phyloP scores from a whole-genome alignment of 805 yeast genomes.

The Ascoidea asiatica region DNA sequence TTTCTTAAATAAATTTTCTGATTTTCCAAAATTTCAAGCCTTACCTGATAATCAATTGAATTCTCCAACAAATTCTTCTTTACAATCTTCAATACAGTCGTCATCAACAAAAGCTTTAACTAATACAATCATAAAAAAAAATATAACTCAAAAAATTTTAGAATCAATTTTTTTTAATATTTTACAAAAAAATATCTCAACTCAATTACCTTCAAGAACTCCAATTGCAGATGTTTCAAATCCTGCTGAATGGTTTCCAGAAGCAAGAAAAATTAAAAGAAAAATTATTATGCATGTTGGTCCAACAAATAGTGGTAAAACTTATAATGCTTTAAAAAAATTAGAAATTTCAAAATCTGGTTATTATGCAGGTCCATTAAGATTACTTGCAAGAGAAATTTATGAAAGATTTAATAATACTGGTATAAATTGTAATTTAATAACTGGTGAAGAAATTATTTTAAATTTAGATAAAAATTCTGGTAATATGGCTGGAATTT shows the following conservation, averaged over 20 bases:
- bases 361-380: constrained; percentile 86
- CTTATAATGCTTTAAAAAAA: constrained; percentile 65
- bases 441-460: constrained; percentile 93
- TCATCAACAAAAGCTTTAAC: no score
- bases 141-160: neutral
- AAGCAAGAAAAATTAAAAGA: constrained; percentile 67
- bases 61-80: no score
- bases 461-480: constrained; percentile 44
- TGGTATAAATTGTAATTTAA: constrained; percentile 61
- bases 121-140: no score
- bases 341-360: constrained; percentile 60
- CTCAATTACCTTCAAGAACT: neutral
- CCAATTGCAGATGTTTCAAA: constrained; percentile 29
- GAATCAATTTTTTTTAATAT: neutral
- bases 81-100: no score
- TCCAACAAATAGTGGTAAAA: constrained; percentile 95
- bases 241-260: constrained; percentile 76
- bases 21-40: no score
- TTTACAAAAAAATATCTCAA: neutral
- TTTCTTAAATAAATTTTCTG: no score
- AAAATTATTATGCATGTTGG: constrained; percentile 89
- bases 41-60: no score
- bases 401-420: constrained; percentile 65
- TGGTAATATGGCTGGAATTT: constrained; percentile 63
- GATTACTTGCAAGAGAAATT: constrained; percentile 84